Base-by-base conservation (phyloP, 306 rosid genomes). In the Corylus americana region DNA sequence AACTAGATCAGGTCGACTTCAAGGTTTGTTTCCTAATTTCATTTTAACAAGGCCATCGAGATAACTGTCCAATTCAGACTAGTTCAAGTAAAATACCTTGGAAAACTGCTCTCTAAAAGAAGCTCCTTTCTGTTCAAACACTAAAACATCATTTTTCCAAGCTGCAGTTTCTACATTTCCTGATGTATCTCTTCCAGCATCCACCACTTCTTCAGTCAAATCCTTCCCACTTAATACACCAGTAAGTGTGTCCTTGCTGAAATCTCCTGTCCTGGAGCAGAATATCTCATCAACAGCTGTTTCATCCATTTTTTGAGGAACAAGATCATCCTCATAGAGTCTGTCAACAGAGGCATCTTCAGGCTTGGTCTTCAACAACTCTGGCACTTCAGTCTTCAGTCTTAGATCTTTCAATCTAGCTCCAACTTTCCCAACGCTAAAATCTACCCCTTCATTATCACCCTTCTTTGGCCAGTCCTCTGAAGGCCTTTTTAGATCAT, bases 391-490 rank as follows among this genome's bases (percentile, higher is more conserved):
- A 22, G 68, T 55, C 51, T 74, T 87, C 82, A 90, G 78, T 77
- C 70, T 79, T 31, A 86, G 80, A 85, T 86, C 75, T 35, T 82
- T 55, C 72, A 84, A 83, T 49, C 81, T 76, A 57, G 78, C 66
- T 82, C 48, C 79, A 53, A 79, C 64, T 76, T 51, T 55, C 77
- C 64, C 82, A 73, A 29, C 73, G 72, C 62, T 53, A 85, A 35
- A 9, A 79, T 57, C 86, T 13, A 62, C 81, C 67, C 64, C 80
- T 49, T 71, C 80, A 55, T 25, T 70, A 49, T 75, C 73, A n/a
- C 11, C 73, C 55, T 45, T 72, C 48, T 77, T 74, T 68, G 73
- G 62, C 37, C 74, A 59, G 76, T 69, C 84, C 70, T 70, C 83
- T 74, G 77, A 77, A 86, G 50, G 20, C 68, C 84, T 77, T 76